These are phyloP conservation scores for Suhomyces sp. DNA, from an alignment of 805 yeast species.

Conservation along the genomic window DNA sequence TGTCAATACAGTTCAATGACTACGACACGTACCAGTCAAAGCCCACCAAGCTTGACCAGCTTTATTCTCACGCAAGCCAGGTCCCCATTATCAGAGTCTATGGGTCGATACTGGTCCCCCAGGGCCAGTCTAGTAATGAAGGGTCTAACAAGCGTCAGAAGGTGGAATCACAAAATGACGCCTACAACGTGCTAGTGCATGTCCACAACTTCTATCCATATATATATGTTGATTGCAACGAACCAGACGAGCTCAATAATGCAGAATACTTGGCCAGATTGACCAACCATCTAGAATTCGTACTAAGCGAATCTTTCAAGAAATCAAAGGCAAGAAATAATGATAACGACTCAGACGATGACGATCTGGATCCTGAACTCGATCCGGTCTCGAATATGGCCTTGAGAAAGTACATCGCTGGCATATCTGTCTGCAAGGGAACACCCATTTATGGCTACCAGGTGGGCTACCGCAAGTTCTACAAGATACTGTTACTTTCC, in stretches of 20 bases:
- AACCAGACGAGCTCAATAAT: slow-evolving; percentile 18
- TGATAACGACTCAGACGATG: slow-evolving; percentile 9
- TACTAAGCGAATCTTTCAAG: slow-evolving; percentile 38
- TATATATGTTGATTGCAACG: slow-evolving; percentile 61
- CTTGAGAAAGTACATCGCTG: slow-evolving; percentile 48
- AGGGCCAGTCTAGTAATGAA: not conserved
- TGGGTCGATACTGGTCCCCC: slow-evolving; percentile 60
- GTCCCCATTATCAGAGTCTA: slow-evolving; percentile 79
- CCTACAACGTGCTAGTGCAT: slow-evolving; percentile 49
- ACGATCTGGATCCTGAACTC: not conserved
- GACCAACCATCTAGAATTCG: slow-evolving; percentile 43
- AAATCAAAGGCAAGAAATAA: slow-evolving; percentile 11
- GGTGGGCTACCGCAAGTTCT: slow-evolving; percentile 58
- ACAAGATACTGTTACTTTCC: slow-evolving; percentile 65
- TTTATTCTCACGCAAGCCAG: slow-evolving; percentile 34
- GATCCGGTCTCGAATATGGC: not conserved
- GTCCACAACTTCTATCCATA: slow-evolving; percentile 87
- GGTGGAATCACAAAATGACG: slow-evolving; percentile 5
- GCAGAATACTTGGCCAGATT: slow-evolving; percentile 37
- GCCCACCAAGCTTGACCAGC: slow-evolving; percentile 54
- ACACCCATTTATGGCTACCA: slow-evolving; percentile 83
- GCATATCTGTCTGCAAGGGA: slow-evolving; percentile 65
- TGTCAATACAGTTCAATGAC: slow-evolving; percentile 52
- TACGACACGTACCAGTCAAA: slow-evolving; percentile 63
- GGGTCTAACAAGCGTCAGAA: not conserved